Conservation (phyloP, 2,329 filamentous ascomycete genomes). For the Byssothecium circinans region DNA sequence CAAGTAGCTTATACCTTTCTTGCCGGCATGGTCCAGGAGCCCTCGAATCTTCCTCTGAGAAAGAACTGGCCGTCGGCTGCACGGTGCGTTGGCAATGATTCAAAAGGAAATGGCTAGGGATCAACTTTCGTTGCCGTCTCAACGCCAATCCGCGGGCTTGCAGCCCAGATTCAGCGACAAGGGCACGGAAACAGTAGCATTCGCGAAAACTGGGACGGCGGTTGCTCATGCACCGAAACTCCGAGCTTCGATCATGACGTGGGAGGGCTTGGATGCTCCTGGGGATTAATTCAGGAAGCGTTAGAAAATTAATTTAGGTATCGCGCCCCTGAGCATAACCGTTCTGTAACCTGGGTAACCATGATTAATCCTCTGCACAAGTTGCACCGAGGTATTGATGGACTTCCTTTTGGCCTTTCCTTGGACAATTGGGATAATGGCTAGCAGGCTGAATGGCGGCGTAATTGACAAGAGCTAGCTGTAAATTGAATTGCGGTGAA, state of each 20-base stretch:
- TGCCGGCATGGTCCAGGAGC: conserved; percentile 13
- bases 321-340: conserved; percentile 15
- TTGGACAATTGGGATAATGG: background rate
- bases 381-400: conserved; percentile 6
- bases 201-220: conserved; percentile 18
- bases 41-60: conserved; percentile 14
- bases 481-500: conserved; percentile 28
- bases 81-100: conserved; percentile 41
- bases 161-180: conserved; percentile 24
- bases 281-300: conserved; percentile 14
- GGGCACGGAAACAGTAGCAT: conserved; percentile 18
- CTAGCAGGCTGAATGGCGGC: conserved; percentile 5
- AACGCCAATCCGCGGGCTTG: conserved; percentile 28
- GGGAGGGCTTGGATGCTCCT: conserved; percentile 18
- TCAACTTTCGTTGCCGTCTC: conserved; percentile 25
- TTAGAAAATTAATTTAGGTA: conserved; percentile 14
- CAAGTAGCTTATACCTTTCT: conserved; percentile 29
- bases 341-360: conserved; percentile 30
- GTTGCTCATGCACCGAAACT: conserved; percentile 30
- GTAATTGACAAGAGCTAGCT: conserved; percentile 15
- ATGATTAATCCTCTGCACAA: conserved; percentile 5
- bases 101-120: conserved; percentile 22
- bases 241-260: conserved; percentile 34
- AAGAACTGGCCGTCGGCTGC: conserved; percentile 32
- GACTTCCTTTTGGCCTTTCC: background rate